phyloP scores from a whole-genome alignment of 192 early-diverging fungal species.

The Jimgerdemannia lactiflua region DNA sequence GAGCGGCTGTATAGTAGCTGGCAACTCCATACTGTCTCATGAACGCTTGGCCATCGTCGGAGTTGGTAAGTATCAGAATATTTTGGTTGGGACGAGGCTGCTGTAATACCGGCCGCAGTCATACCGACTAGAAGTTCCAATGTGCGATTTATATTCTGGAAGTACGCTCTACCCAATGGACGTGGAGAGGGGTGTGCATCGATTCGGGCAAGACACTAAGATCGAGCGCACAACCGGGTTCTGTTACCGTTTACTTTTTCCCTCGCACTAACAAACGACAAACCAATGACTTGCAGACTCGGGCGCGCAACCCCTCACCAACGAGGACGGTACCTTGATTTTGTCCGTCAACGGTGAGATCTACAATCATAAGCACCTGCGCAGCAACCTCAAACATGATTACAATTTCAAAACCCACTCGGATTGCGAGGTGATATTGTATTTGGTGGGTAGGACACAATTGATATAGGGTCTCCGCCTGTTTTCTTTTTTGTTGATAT shows the following conservation, averaged over 20 bases:
- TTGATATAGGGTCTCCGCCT: not conserved
- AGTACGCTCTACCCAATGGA: no score
- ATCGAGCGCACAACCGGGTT: no score
- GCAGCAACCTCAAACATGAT: conserved; percentile 67
- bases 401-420: conserved; percentile 92
- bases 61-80: conserved; percentile 64
- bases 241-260: not conserved
- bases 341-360: conserved; percentile 98
- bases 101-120: not conserved
- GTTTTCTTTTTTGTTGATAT: not conserved
- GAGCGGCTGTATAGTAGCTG: conserved; percentile 82
- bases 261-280: not conserved
- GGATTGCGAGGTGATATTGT: conserved; percentile 96
- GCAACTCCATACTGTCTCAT: conserved; percentile 91
- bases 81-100: not conserved
- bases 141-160: no score
- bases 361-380: conserved; percentile 94
- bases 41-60: conserved; percentile 99
- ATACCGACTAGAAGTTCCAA: not conserved
- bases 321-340: conserved; percentile 83
- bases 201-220: no score
- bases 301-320: conserved; percentile 96
- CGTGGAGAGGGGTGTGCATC: no score
- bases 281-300: conserved; percentile 50
- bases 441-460: conserved; percentile 58